Evolutionary conservation across 2,329 filamentous ascomycete species (phyloP), one percentile per base, ranked within the genome.

Genomic region (Trichoderma afroharzianum): DNA sequence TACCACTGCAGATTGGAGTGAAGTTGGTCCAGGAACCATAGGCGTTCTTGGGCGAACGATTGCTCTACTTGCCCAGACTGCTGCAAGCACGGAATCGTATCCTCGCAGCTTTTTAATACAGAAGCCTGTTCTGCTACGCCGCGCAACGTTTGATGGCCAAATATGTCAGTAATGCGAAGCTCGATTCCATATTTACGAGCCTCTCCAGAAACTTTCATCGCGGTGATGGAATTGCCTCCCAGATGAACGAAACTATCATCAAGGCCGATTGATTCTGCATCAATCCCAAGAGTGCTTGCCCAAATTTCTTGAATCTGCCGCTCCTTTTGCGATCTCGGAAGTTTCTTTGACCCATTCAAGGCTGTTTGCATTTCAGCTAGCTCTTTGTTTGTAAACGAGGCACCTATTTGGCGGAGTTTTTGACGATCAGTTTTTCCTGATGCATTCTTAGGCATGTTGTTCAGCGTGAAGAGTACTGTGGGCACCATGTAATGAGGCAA

Each of bases 401-500:
- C 28, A 18, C 47, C 47, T 21, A 68, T 26, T 11, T 24, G 24
- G 3, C 47, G 63, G 3, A 68, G 6, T 9, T n/a, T 6, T 15
- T 32, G 15, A 6, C 63, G 47, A 39, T 68, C 24, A 32, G 15
- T 53, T 32, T 68, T 68, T 8, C 63, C 63, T 26, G 15, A 57
- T 24, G 21, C 4, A 6, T 28, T 68, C 21, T 11, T 53, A 6
- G 47, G 47, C 15, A 68, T 26, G 5, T 36, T 6, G 3, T n/a
- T 6, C 3, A 68, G 8, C 5, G 50, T 21, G 21, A 68, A 68
- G 4, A 55, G n/a, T 11, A 68, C 7, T n/a, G 15, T 26, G 14
- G 63, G 63, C 18, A 68, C 32, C 47, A 68, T 68, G 30, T 68
- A 68, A 11, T n/a, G 9, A 15, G 63, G 63, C 14, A 68, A 36